Conservation (phyloP, 345 rosid species). For the Syzygium aromaticum region DNA sequence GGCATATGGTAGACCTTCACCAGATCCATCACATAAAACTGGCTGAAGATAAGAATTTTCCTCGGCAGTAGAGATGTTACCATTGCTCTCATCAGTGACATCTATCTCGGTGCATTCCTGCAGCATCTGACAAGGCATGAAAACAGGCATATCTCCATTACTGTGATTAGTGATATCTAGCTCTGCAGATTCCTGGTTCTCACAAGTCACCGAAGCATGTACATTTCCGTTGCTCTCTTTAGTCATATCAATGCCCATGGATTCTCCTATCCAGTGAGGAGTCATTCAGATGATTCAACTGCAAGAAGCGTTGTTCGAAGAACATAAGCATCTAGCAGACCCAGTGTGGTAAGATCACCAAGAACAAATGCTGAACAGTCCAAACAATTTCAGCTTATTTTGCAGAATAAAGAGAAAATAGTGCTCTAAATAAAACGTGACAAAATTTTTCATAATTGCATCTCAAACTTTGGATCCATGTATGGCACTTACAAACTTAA, state of each 20-base stretch:
- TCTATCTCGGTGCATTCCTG: not conserved
- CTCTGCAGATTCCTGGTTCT: not conserved
- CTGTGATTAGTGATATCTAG: not conserved
- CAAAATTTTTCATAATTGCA: not conserved
- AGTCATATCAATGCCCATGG: not conserved
- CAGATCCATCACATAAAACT: conserved; percentile 30
- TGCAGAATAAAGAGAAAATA: not conserved
- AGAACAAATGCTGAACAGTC: not conserved
- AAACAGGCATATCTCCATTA: not conserved
- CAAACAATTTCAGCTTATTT: not conserved
- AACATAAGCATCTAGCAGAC: not conserved
- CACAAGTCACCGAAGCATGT: not conserved
- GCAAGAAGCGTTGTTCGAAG: not conserved
- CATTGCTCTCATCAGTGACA: conserved; percentile 11
- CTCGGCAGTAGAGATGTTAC: conserved; percentile 3
- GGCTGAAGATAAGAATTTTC: conserved; percentile 28
- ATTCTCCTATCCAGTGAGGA: not conserved
- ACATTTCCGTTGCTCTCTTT: not conserved
- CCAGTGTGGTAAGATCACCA: not conserved
- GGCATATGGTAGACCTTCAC: conserved; percentile 88
- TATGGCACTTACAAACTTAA: not conserved
- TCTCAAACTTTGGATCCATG: not conserved
- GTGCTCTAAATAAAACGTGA: not conserved
- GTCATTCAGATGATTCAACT: not conserved
- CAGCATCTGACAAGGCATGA: not conserved